Evolutionary conservation across 768 basidiomycete genomes (phyloP).

Genomic region (Pleurotus cornucopiae): DNA sequence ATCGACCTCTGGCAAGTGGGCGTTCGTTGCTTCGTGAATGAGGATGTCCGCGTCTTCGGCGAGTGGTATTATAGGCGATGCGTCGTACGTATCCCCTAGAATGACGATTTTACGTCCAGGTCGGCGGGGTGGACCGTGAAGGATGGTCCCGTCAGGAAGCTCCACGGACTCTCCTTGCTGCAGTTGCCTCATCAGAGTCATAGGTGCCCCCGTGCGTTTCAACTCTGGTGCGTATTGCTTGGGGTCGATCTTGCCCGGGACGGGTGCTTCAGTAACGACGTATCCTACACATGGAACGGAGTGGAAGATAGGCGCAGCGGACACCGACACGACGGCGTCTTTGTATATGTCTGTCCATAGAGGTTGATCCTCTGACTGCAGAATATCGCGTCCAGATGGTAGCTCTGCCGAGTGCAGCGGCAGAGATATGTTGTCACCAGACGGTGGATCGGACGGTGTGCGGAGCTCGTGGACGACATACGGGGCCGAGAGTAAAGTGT

Average conservation of each 20-base stretch:
- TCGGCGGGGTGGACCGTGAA: conserved; percentile 62
- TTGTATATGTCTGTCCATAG: conserved; percentile 63
- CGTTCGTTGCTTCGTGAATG: conserved; percentile 90
- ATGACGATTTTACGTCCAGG: conserved; percentile 76
- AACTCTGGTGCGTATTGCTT: conserved; percentile 62
- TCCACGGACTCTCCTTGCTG: conserved; percentile 60
- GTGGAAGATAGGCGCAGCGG: conserved; percentile 75
- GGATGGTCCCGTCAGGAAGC: conserved; percentile 67
- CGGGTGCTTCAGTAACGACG: conserved; percentile 62
- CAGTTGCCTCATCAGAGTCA: conserved; percentile 61
- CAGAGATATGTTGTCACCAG: conserved; percentile 45
- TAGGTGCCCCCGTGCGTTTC: conserved; percentile 64
- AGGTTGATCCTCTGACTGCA: conserved; percentile 43
- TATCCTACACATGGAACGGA: conserved; percentile 82
- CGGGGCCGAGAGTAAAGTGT: conserved; percentile 58
- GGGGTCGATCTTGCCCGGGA: conserved; percentile 77
- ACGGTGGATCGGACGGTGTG: conserved; percentile 51
- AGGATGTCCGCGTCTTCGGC: conserved; percentile 68
- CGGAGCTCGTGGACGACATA: conserved; percentile 86
- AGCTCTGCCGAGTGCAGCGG: conserved; percentile 52
- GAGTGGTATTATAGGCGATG: conserved; percentile 57
- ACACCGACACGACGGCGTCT: conserved; percentile 54
- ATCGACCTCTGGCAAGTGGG: conserved; percentile 68
- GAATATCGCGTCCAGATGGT: conserved; percentile 58
- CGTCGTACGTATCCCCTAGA: conserved; percentile 83